Percentiles rank a stretch among this genome's conserved stretches.
These are phyloP conservation scores for Pythium chondricola DNA, from an alignment of 352 stramenopile genomes.

Conservation along the genomic window DNA sequence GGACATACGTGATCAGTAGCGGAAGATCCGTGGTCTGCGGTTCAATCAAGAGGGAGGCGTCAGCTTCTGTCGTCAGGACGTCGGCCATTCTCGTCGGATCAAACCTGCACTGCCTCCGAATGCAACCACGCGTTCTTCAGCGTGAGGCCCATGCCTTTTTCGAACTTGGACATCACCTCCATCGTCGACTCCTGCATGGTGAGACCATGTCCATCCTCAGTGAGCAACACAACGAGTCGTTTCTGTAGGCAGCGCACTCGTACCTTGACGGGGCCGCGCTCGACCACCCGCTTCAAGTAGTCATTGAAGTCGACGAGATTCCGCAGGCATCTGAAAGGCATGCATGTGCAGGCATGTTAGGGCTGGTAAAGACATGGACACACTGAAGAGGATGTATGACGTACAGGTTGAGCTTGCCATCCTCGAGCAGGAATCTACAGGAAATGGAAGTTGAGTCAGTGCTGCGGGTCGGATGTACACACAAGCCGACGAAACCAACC, in stretches of 20 bases:
- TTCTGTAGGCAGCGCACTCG: not conserved
- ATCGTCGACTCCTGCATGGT: conserved; percentile 46
- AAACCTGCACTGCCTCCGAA: conserved; percentile 79
- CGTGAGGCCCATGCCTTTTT: conserved; percentile 83
- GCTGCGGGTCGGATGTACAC: not conserved
- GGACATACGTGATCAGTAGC: conserved; percentile 85
- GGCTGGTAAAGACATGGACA: too few relatives aligned
- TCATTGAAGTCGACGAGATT: conserved; percentile 81
- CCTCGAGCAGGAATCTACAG: conserved; percentile 81
- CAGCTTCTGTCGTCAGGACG: not conserved
- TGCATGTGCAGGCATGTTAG: not conserved
- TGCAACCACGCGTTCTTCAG: conserved; percentile 89
- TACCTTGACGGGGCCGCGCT: conserved; percentile 67
- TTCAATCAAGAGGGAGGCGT: not conserved
- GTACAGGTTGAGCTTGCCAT: conserved; percentile 89
- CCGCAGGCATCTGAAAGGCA: conserved; percentile 44
- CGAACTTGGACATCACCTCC: conserved; percentile 76
- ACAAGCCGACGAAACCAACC: conserved; percentile 22
- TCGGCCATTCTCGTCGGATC: not conserved
- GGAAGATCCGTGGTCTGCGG: conserved; percentile 83
- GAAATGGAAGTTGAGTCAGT: conserved; percentile 8
- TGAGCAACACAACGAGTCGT: not conserved
- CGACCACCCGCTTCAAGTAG: conserved; percentile 60
- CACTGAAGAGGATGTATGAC: too few relatives aligned
- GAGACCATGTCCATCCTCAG: not conserved